Evolutionary conservation across 768 basidiomycete genomes (phyloP), one percentile per base, ranked within the genome.

Genomic region (Thelephora ganbajun): DNA sequence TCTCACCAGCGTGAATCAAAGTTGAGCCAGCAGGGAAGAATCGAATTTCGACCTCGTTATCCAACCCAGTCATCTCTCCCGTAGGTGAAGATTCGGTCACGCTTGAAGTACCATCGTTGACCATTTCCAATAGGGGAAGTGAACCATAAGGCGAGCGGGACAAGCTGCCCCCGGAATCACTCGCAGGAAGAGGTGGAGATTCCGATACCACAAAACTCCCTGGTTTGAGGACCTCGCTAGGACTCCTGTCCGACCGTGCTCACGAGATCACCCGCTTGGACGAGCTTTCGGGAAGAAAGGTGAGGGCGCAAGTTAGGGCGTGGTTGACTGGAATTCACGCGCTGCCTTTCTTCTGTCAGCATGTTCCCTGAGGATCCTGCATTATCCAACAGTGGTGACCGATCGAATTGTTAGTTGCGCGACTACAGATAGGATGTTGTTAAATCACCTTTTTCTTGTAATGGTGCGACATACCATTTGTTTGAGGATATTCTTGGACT

Each of bases 21-120:
- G 78, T 79, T 3, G 83, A 80, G 1, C 93, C 96, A 45, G 87
- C 82, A 36, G 86, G 72, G 65, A 90, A 98, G 62, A 83, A 97
- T 30, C 97, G 61, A 45, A 99, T 94, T 62, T 99, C 96, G 1
- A 98, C 88, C 59, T 96, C 89, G 48, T 97, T 98, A 58, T 96
- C 92, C 12, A 99, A 67, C 16, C 91, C 93, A 54, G 72, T 73
- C 54, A 83, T 79, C 16, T 62, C 75, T 20, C 63, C 74, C 14
- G 69, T 66, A 26, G 66, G 66, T 6, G 73, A 74, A 36, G 66
- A 71, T 26, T 72, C 78, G 0, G 83, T 81, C 49, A 76, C 67
- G 48, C 76, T 85, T 11, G 82, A 83, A 4, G 63, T 59, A n/a
- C 54, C 62, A 57, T 87, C 86, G 55, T 87, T 83, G 9, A 74